Percentiles rank a stretch among this genome's conserved stretches.
phyloP scores from a whole-genome alignment of 495 filamentous ascomycete species.

The Penicillium paradoxum region DNA sequence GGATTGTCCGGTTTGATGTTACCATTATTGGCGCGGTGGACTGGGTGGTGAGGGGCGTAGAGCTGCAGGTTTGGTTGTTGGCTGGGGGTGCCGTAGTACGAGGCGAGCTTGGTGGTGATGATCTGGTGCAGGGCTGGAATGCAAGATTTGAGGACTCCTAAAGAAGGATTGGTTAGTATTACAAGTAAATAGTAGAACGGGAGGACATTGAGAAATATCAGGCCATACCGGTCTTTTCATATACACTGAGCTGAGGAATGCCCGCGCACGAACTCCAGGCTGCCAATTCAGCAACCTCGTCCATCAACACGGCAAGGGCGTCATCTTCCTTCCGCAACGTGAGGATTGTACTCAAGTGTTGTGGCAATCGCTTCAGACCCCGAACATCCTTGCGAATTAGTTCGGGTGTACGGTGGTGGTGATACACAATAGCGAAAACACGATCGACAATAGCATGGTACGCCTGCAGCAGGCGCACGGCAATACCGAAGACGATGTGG shows the following conservation, averaged over 20 bases:
- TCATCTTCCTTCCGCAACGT: constrained; percentile 66
- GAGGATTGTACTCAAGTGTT: constrained; percentile 84
- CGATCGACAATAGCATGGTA: constrained; percentile 73
- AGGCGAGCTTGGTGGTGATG: constrained; percentile 66
- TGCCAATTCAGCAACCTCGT: constrained; percentile 82
- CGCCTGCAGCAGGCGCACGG: constrained; percentile 71
- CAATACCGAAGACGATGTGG: constrained; percentile 79
- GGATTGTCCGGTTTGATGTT: constrained; percentile 21
- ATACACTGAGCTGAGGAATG: constrained; percentile 79
- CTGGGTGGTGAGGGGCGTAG: constrained; percentile 64
- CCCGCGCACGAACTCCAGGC: constrained; percentile 89
- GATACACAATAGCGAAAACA: constrained; percentile 71
- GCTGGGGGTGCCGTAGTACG: constrained; percentile 69
- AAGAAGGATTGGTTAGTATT: not conserved
- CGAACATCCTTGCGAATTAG: constrained; percentile 86
- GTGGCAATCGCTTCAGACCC: constrained; percentile 62
- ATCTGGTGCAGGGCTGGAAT: constrained; percentile 70
- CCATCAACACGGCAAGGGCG: constrained; percentile 72
- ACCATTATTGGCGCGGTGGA: constrained; percentile 21
- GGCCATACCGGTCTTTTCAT: constrained; percentile 77
- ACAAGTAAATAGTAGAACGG: not conserved
- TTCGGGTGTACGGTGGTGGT: constrained; percentile 92
- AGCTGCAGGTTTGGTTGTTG: constrained; percentile 63
- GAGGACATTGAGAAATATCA: not conserved
- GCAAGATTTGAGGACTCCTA: constrained; percentile 82